A percentile compares a stretch with the other conserved stretches of the same genome.
Conservation (phyloP, 345 rosid species). For the Xanthoceras sorbifolium region DNA sequence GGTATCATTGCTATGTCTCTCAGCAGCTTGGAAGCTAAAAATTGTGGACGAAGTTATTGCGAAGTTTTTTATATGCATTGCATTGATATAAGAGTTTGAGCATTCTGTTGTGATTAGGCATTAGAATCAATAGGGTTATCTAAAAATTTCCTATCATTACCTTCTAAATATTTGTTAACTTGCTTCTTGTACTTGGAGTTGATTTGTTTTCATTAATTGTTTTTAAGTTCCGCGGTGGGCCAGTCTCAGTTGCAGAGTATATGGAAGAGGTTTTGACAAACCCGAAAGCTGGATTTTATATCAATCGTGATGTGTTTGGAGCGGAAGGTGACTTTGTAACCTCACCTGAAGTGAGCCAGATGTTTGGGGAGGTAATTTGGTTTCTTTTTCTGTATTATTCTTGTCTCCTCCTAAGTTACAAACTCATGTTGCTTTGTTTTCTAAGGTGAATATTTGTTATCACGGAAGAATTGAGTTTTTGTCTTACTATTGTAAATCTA, state of each 20-base stretch:
- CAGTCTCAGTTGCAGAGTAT: slow-evolving; percentile 87
- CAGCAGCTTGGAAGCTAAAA: slow-evolving; percentile 7
- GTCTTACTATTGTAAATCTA: slow-evolving; percentile 27
- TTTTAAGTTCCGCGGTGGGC: slow-evolving; percentile 85
- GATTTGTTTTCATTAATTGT: slow-evolving; percentile 17
- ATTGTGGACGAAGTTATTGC: neutral
- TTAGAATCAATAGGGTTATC: neutral
- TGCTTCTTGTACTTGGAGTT: slow-evolving; percentile 14
- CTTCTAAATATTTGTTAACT: neutral
- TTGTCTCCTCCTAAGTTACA: slow-evolving; percentile 6
- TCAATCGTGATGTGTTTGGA: slow-evolving; percentile 91
- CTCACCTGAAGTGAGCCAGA: slow-evolving; percentile 96
- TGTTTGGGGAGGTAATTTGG: slow-evolving; percentile 83
- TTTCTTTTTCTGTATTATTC: neutral
- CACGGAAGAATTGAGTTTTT: neutral
- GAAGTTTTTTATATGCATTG: neutral
- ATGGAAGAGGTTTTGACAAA: slow-evolving; percentile 97
- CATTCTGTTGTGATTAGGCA: neutral
- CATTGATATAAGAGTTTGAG: neutral
- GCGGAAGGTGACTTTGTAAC: slow-evolving; percentile 94
- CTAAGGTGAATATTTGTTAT: neutral
- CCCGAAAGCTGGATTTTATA: slow-evolving; percentile 85
- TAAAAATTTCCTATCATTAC: neutral
- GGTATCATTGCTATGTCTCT: neutral
- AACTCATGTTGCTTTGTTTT: neutral